Evolutionary conservation across 345 rosid genomes (phyloP), one percentile per base, ranked within the genome.

Genomic region (Boechera stricta): DNA sequence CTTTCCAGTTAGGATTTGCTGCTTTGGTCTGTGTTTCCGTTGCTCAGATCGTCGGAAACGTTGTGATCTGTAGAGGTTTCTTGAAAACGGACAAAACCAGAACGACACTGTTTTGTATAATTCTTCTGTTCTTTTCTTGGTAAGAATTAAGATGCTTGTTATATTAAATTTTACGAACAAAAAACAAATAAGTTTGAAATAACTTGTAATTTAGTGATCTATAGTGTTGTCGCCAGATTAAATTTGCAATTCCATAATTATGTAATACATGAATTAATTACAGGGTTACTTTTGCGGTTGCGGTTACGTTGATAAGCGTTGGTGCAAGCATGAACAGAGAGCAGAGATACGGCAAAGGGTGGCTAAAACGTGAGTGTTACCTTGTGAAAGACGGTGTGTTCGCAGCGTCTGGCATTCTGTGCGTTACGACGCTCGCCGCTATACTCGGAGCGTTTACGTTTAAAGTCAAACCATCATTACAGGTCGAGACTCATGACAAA

Each of bases 291-390:
- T 91, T 84, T 73, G 91, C 85, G 28, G 28, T 84, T 49, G 92
- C 79, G 2, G 82, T 67, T 1, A 76, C 75, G 7, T 42, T 94
- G 35, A 41, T 91, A 53, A 51, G 86, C 11, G 74, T 76, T 26
- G 88, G 90, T 35, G 84, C 84, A 12, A 94, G 90, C 67, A 91
- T 94, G 94, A 90, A 87, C 88, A 79, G 73, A 54, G 80, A 65
- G 66, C 98, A 94, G 72, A 47, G 29, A 9, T 94, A 91, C 56
- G 94, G 94, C 0, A 60, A 77, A 63, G 97, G 96, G 10, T 91
- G 98, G 98, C 49, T 91, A 61, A 82, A 94, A 18, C 81, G 84
- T 7, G 86, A 90, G 26, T 94, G 98, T 80, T 94, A 90, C 70
- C 21, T 85, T 2, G 94, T 88, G 29, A 91, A 77, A 44, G 82